Evolutionary conservation across 2,329 filamentous ascomycete species (phyloP).

Genomic region (Aureobasidium uvarum): DNA sequence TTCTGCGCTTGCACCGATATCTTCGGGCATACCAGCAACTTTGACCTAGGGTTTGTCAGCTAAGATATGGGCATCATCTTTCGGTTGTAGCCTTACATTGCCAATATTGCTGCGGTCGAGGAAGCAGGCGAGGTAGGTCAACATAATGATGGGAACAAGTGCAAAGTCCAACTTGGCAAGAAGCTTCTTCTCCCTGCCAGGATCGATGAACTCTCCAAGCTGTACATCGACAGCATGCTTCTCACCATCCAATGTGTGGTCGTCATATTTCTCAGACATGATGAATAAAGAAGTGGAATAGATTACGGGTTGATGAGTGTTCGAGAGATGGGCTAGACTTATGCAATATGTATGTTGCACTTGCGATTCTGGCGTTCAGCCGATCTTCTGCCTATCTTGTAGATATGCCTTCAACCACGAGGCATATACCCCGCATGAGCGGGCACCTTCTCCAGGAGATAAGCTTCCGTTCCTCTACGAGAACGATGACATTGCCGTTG

Average conservation of each 20-base stretch:
- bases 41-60: constrained; percentile 31
- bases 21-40: constrained; percentile 48
- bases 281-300: not conserved
- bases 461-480: not conserved
- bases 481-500: constrained; percentile 2
- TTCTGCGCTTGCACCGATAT: constrained; percentile 44
- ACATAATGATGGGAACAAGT: constrained; percentile 55
- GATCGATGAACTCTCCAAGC: constrained; percentile 40
- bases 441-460: constrained; percentile 13
- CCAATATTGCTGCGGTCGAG: constrained; percentile 57
- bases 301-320: not conserved
- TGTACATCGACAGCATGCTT: constrained; percentile 12
- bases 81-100: constrained; percentile 26
- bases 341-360: constrained; percentile 11
- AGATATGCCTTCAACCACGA: constrained; percentile 13
- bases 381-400: constrained; percentile 23
- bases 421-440: constrained; percentile 9
- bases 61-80: too few species aligned
- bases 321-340: constrained; percentile 10
- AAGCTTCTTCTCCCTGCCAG: constrained; percentile 47
- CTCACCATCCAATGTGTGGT: constrained; percentile 13
- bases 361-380: constrained; percentile 1
- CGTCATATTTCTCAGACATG: constrained; percentile 21
- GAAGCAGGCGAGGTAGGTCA: constrained; percentile 56
- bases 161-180: constrained; percentile 51